Evolutionary conservation across 1,284 basidiomycete genomes (phyloP).

Genomic region (Naganishia albida): DNA sequence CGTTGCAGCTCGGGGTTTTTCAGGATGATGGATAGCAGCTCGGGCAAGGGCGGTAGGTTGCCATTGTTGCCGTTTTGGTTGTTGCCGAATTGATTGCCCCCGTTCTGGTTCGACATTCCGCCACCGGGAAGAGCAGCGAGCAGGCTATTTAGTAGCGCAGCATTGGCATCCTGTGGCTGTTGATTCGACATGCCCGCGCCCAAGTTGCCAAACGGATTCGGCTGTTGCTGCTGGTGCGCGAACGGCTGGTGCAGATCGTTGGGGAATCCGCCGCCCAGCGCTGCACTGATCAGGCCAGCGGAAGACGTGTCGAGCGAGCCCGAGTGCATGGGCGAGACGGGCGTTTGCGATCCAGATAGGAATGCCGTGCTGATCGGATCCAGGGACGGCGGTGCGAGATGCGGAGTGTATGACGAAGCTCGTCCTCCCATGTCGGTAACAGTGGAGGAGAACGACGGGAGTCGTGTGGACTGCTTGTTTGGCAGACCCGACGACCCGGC

Average conservation of each 20-base stretch:
- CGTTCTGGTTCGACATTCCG: neutral
- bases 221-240: neutral
- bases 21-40: slow-evolving; percentile 19
- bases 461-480: slow-evolving; percentile 4
- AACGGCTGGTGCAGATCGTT: slow-evolving; percentile 24
- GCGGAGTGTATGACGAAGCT: slow-evolving; percentile 7
- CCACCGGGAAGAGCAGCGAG: slow-evolving; percentile 12
- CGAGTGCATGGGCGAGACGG: slow-evolving; percentile 6
- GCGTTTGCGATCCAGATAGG: slow-evolving; percentile 10
- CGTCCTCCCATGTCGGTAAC: slow-evolving; percentile 5
- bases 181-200: neutral
- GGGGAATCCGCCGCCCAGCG: slow-evolving; percentile 10
- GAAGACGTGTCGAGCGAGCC: slow-evolving; percentile 3
- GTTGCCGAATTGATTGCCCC: slow-evolving; percentile 1
- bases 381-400: neutral
- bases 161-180: slow-evolving; percentile 4
- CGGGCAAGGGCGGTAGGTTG: slow-evolving; percentile 20
- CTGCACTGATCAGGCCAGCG: slow-evolving; percentile 20
- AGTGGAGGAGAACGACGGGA: slow-evolving; percentile 17
- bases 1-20: slow-evolving; percentile 27
- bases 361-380: neutral
- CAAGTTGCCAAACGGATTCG: slow-evolving; percentile 23
- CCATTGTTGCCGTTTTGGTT: slow-evolving; percentile 1
- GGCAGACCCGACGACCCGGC: slow-evolving; percentile 7
- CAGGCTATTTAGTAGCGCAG: slow-evolving; percentile 12